Percentiles rank a stretch among this genome's conserved stretches.
Evolutionary conservation across 108 stramenopile species (phyloP).

Genomic region (Skeletonema potamos): DNA sequence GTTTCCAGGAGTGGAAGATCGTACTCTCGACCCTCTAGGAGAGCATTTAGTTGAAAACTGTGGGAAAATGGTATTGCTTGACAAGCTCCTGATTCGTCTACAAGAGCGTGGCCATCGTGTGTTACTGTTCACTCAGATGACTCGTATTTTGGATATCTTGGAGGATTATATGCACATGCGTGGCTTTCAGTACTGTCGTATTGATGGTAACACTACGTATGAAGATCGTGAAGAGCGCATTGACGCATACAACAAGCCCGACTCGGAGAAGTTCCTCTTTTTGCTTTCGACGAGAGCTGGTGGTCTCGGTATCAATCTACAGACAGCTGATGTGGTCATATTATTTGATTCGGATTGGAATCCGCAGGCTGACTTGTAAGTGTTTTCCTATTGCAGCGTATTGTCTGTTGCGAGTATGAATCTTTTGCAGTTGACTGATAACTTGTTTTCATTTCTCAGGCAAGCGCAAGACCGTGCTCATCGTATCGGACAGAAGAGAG

Average conservation of each 20-base stretch:
- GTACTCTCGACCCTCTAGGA: slow-evolving; percentile 82
- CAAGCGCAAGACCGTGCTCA: slow-evolving; percentile 96
- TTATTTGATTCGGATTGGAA: slow-evolving; percentile 98
- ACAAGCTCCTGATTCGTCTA: slow-evolving; percentile 85
- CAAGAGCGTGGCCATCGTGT: slow-evolving; percentile 90
- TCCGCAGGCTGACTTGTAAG: slow-evolving; percentile 96
- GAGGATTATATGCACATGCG: slow-evolving; percentile 92
- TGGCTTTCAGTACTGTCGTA: slow-evolving; percentile 92
- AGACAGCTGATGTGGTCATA: slow-evolving; percentile 93
- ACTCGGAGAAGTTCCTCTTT: slow-evolving; percentile 88
- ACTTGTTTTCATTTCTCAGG: background rate
- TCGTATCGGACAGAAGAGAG: slow-evolving; percentile 94
- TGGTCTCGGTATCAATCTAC: slow-evolving; percentile 92
- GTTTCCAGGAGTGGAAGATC: slow-evolving; percentile 95
- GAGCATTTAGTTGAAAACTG: slow-evolving; percentile 89
- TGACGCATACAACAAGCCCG: slow-evolving; percentile 90
- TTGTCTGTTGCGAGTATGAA: background rate
- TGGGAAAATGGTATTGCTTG: slow-evolving; percentile 86
- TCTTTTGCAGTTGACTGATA: background rate
- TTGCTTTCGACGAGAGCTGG: slow-evolving; percentile 92
- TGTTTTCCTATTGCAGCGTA: background rate
- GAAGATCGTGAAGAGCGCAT: slow-evolving; percentile 92
- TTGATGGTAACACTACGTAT: slow-evolving; percentile 94
- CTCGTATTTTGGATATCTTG: slow-evolving; percentile 92
- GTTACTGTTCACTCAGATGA: slow-evolving; percentile 98